Base-by-base conservation (phyloP, 345 rosid species). In the Kandelia obovata region DNA sequence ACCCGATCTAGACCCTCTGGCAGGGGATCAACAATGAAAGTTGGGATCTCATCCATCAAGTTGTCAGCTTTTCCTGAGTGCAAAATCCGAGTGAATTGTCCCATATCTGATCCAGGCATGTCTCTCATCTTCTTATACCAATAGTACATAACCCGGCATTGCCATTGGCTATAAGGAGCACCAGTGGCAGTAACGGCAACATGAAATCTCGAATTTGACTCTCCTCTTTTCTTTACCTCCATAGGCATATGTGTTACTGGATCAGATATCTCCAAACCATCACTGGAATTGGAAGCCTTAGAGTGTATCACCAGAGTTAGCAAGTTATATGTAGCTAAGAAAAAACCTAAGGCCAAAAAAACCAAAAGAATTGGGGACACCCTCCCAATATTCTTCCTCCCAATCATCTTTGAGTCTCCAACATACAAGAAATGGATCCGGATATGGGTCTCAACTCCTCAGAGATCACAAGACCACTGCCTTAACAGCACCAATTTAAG, bases 11-110 rank as follows among this genome's bases (percentile, higher is more conserved):
- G 75, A 74, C 98, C 99, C 28, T 84, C 84, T 2, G 96, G 92
- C 77, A 95, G 99, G 78, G 99, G 98, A 83, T 95, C 89, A 63
- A 95, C 97, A 7, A 95, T 81, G 70, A 92, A 72, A 0, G 96
- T 88, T 16, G 99, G 99, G 58, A 95, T 92, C 83, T 95, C 99
- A 61, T 82, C 87, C 96, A 95, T 87, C 83, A 95, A 84, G 76
- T 85, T 83, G 75, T 95, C 99, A 6, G 94, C 77, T 62, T 65
- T 84, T 62, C 99, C 98, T 0, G 99, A 95, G 77, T 95, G 98
- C 85, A 95, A 81, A 71, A 95, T 76, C 25, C 99, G 87, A 1
- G 98, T 92, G 65, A 95, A 95, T 70, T 93, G 91, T 16, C 99
- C 99, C 96, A 95, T 92, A 60, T 89, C 96, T 0, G 98, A 95